Evolutionary conservation across 148 eudicot genomes (phyloP).

Genomic region (Salicornia ramosissima): DNA sequence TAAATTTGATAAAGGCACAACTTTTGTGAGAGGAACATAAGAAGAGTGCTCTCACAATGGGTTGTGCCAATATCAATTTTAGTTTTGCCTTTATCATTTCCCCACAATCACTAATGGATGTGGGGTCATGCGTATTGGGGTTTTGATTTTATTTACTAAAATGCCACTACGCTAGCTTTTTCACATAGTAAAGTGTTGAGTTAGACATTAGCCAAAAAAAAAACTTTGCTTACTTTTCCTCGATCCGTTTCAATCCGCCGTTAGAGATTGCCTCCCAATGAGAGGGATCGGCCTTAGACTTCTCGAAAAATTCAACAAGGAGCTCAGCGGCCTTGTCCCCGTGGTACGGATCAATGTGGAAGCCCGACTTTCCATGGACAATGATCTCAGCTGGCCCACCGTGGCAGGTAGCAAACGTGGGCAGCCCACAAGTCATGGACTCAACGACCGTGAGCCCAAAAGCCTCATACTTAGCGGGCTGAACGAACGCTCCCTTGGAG

Average conservation of each 20-base stretch:
- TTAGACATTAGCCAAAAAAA: too few species aligned
- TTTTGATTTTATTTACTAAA: too few species aligned
- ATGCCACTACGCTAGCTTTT: too few species aligned
- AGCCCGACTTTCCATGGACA: constrained; percentile 84
- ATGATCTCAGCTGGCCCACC: constrained; percentile 99
- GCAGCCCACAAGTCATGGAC: constrained; percentile 95
- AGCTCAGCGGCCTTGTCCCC: constrained; percentile 83
- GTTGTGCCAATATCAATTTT: too few species aligned
- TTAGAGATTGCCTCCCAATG: constrained; percentile 80
- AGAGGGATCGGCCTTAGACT: constrained; percentile 56
- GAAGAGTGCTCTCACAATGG: too few species aligned
- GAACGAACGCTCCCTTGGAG: constrained; percentile 80
- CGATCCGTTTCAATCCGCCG: constrained; percentile 78
- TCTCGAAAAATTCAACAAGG: constrained; percentile 79
- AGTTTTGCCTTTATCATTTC: too few species aligned
- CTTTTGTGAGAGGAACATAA: too few species aligned
- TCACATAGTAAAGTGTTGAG: too few species aligned
- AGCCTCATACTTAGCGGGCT: constrained; percentile 94
- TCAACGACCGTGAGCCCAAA: constrained; percentile 96
- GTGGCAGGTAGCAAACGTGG: constrained; percentile 85
- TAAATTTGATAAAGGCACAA: too few species aligned
- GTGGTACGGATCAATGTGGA: constrained; percentile 93
- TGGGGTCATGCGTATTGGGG: too few species aligned
- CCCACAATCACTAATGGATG: too few species aligned
- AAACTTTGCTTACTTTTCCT: constrained; percentile 92